Evolutionary conservation across 768 basidiomycete species (phyloP), one percentile per base, ranked within the genome.

Genomic region (Brasilioporus rufonigricans): DNA sequence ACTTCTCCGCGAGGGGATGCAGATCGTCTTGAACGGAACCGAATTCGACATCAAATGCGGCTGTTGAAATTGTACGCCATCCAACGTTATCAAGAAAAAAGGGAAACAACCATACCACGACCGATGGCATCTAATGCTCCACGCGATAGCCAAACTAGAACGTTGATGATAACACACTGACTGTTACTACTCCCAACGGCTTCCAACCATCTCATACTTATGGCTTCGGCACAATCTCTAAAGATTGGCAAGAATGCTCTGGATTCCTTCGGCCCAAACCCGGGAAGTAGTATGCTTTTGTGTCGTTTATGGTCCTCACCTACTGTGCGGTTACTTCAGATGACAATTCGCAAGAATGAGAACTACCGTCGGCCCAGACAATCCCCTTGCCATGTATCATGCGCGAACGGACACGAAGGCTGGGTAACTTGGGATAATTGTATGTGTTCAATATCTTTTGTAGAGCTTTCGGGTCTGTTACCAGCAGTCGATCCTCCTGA

Each of bases 271-370:
- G 64, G 73, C 52, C 81, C 79, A 56, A 84, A 83, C 5, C 78
- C 82, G 1, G 81, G 81, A 44, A 80, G 69, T 76, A 83, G 76
- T n/a, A 81, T 73, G 57, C 72, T 79, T 53, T 78, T 68, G 46
- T 84, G 82, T 48, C 82, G 73, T 56, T 68, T 78, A 53, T 84
- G 83, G 23, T 69, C 75, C 23, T 74, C 65, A 1, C 75, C 69
- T 70, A 50, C 18, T 44, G 7, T 18, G 8, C 18, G 16, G 24
- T 64, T 18, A 38, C 14, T 40, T 27, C 32, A 44, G 47, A 23
- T 70, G 16, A 73, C n/a, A 19, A 8, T 3, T 21, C 26, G 11
- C 4, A 41, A 4, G 33, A 9, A 40, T 0, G 1, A 1, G 32
- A 23, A 19, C 5, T 48, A 78, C 76, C 75, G 8, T 77, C 71